Base-by-base conservation (phyloP, 495 filamentous ascomycete genomes). In the Cudoniella acicularis region DNA sequence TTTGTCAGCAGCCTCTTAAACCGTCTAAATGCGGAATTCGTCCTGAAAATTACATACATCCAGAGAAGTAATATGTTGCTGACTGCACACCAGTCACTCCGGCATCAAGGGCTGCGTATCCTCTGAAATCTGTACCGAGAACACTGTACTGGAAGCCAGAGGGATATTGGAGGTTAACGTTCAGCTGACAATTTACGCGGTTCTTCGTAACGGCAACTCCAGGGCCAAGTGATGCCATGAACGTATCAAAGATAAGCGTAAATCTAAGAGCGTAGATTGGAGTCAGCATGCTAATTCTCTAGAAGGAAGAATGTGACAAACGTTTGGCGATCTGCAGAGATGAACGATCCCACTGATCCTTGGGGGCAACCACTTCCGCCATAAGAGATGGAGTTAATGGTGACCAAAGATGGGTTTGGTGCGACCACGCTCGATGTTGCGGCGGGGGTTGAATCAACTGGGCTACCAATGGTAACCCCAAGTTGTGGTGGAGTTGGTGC, bases 61-160 rank as follows among this genome's bases (percentile, higher is more conserved):
- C 75, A 48, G 76, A 76, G 68, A 81, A 81, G 64, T 77, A 79
- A 65, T 82, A 80, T 47, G 73, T 80, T 2, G 78, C 75, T 65
- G 73, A 74, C 63, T 75, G 72, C 26, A 70, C 71, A 46, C 76
- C 79, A 8, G 70, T 79, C 36, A 74, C 72, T 22, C 75, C 75
- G 27, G 52, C 49, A 23, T 73, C 69, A 50, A 82, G 56, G 49
- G 65, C 56, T 51, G 73, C 75, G 63, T 78, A 79, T 57, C 78
- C 78, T 62, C 75, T 75, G 67, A 79, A 80, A 53, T 77, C 71
- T 54, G 78, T 77, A 57, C 70, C 74, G 67, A 79, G 75, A 65
- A 82, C 63, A 43, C 73, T 77, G 69, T 78, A 80, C 66, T 79
- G 75, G 70, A 76, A 82, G 49, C 78, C 79, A 20, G 66, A 65